Evolutionary conservation across 2,329 filamentous ascomycete genomes (phyloP), one percentile per base, ranked within the genome.

Genomic region (Alternaria ventricosa): DNA sequence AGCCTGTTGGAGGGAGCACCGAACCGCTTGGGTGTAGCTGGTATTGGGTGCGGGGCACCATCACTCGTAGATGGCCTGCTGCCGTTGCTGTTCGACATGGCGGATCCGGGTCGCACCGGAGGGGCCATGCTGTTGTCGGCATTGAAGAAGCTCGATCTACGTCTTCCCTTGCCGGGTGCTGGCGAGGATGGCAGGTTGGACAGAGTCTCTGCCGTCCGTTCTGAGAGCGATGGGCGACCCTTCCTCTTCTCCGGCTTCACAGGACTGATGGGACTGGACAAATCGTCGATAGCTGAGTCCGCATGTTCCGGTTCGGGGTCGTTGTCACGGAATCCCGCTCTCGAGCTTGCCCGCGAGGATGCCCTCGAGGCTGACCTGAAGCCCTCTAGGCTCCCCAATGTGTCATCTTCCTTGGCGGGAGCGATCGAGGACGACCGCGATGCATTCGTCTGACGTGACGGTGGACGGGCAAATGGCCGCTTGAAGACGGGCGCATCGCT

Each of bases 181-280:
- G 94, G 94, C 1, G 94, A 96, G 0, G 92, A 89, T 0, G 94
- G 92, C 28, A 97, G 83, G 50, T 89, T 87, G 4, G 93, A 87
- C 6, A 97, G 82, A 0, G 93, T 97, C 77, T 97, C 93, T 45
- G 97, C 90, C 0, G 94, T 96, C 61, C 95, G 86, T 71, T 97
- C 94, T 0, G 91, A 89, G 5, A 97, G 84, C 0, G 92, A 94
- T 13, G 82, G 82, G 12, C 84, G 75, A 5, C 81, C 72, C 68
- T 55, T 87, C 84, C 57, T 75, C 59, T 68, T 61, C 11, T 62
- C 66, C 11, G 67, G 65, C 46, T 66, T 68, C 6, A 57, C 56
- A 1, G 61, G 55, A 61, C 72, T 67, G 49, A 53, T 36, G 3
- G 18, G 49, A 41, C 36, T 41, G 36, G 36, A 41, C 49, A 23